Base-by-base conservation (phyloP, 1,139 yeast species). In the Diutina sp. region DNA sequence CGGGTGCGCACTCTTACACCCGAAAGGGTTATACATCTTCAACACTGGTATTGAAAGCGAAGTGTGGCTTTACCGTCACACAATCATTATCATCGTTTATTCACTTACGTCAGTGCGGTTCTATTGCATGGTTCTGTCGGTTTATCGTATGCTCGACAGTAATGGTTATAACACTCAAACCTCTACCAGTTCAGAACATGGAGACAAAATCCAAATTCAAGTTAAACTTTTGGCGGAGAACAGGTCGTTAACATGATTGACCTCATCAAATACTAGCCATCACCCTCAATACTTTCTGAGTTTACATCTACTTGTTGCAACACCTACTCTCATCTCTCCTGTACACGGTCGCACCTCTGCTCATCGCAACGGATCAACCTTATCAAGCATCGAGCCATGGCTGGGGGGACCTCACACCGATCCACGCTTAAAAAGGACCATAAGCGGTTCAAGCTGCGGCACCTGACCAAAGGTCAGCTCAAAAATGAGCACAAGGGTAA, bases 371-470 rank as follows among this genome's bases (percentile, higher is more conserved):
- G 41, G 41, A 35, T 35, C 41, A 35, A 35, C 41, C 41, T 35
- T 35, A 35, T 35, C 41, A 35, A 35, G 41, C 41, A 35, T 35
- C 41, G 14, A 35, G 41, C 41, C 41, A 35, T 35, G 41, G 41
- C 41, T 62, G 77, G 77, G 51, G 89, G 88, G 58, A 86, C 84
- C 66, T 83, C 88, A 18, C 97, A 91, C 67, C 80, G 97, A 67
- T 78, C 93, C 18, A 83, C 96, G 9, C 74, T 87, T 57, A 91
- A 90, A 71, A 85, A 85, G 68, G 84, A 84, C 57, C 96, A 91
- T 65, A 93, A 93, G 72, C 80, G 93, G 11, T 93, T 90, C 78
- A 93, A 93, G 68, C 83, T 96, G 7, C 86, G 84, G 66, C 98
- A 93, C 74, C 82, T 97, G 25, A 82, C 95, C n/a, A 93, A 93